Evolutionary conservation across 2,329 filamentous ascomycete genomes (phyloP), one percentile per base, ranked within the genome.

Genomic region (Cladophialophora yegresii): DNA sequence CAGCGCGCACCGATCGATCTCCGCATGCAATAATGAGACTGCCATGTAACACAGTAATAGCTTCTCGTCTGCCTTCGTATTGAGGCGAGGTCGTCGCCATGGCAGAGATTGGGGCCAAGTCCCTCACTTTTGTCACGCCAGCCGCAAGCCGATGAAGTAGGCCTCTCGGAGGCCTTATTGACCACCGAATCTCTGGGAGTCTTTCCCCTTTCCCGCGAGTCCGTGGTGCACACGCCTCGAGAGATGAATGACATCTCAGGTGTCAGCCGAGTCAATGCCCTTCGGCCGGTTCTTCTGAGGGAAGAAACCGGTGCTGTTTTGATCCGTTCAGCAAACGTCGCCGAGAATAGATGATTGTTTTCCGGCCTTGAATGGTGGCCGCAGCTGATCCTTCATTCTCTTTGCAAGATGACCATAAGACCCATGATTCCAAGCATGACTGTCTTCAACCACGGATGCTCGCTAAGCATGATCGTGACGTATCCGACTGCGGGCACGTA

Each of bases 401-500:
- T 82, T 77, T 99, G 95, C 72, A 99, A 77, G 54, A 99, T 89
- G 28, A 97, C 95, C 80, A 96, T 87, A 72, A 97, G 76, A 1
- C 93, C 95, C 95, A 99, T 99, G 57, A 97, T 84, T 1, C 91
- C 93, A 73, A 99, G 78, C 88, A 98, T 91, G 28, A 88, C 93
- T 50, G 91, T 96, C 85, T 99, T 99, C 72, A 98, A 77, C 93
- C 93, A 98, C 5, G 95, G 95, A 75, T 99, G 89, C 77, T 99
- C 95, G 68, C 91, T 95, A 67, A 99, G 82, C 77, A 98, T 82
- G 72, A 99, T 99, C 1, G 95, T 99, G 53, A 98, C 93, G 75
- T 98, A 98, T 70, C 95, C 95, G 13, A 98, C 92, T 73, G 95
- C 96, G 0, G 95, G 95, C 63, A 98, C 88, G 76, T 96, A 99